Evolutionary conservation across 192 early-diverging fungal genomes (phyloP).

Genomic region (Podila horticola): DNA sequence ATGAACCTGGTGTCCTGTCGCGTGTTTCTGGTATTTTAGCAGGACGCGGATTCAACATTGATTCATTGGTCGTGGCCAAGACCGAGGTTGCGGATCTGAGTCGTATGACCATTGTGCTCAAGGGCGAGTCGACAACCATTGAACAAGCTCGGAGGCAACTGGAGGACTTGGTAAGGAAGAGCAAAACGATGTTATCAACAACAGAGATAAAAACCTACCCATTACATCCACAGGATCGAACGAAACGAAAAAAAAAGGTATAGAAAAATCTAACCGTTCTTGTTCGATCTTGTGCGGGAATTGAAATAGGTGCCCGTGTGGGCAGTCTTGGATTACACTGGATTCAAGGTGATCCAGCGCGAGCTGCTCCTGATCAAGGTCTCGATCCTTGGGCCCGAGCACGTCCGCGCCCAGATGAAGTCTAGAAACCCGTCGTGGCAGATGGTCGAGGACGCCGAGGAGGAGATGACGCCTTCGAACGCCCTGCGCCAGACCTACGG

Average conservation of each 20-base stretch:
- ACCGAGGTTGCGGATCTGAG: conserved; percentile 93
- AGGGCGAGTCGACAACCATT: conserved; percentile 81
- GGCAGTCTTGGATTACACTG: conserved; percentile 97
- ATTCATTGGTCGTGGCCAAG: conserved; percentile 94
- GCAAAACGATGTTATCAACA: neutral
- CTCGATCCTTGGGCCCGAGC: conserved; percentile 78
- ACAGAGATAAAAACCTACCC: neutral
- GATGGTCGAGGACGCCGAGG: conserved; percentile 1
- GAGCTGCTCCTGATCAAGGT: conserved; percentile 95
- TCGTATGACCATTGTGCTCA: conserved; percentile 94
- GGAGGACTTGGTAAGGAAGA: conserved; percentile 88
- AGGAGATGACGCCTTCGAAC: conserved; percentile 48
- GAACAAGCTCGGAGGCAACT: conserved; percentile 94
- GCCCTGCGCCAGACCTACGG: conserved; percentile 59
- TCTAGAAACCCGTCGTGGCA: conserved; percentile 10
- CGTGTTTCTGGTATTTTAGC: conserved; percentile 90
- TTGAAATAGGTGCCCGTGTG: conserved; percentile 81
- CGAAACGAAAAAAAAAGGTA: neutral
- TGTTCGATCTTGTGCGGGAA: no score
- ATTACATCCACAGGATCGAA: neutral
- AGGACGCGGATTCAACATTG: conserved; percentile 96
- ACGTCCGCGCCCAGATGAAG: conserved; percentile 61
- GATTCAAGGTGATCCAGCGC: conserved; percentile 86
- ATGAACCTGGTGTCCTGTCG: conserved; percentile 85
- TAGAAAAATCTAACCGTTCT: no score